Evolutionary conservation across 805 yeast species (phyloP).

Genomic region (Candida ipomoeae): DNA sequence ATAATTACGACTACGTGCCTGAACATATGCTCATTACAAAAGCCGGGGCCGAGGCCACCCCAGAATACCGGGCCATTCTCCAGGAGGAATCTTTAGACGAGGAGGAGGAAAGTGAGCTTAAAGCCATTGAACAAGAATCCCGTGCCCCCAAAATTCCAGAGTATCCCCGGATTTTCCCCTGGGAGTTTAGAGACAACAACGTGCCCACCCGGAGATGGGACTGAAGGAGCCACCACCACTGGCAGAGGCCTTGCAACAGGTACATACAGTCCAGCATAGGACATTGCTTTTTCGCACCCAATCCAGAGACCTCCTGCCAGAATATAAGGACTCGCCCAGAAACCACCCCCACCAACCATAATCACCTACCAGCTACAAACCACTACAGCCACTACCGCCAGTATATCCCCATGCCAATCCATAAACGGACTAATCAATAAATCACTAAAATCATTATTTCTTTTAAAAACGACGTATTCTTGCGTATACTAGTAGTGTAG

Average conservation of each 20-base stretch:
- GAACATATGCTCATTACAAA: slow-evolving; percentile 19
- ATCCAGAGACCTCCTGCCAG: background rate
- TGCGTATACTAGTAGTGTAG: no score
- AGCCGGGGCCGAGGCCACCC: slow-evolving; percentile 1
- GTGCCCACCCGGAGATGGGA: slow-evolving; percentile 28
- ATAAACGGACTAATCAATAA: no score
- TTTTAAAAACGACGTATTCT: no score
- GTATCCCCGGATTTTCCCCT: slow-evolving; percentile 31
- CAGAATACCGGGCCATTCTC: slow-evolving; percentile 1
- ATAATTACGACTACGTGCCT: slow-evolving; percentile 26
- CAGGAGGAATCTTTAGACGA: slow-evolving; percentile 8
- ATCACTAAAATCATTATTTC: background rate
- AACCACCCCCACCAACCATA: no score
- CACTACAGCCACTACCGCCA: background rate
- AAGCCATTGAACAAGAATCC: background rate
- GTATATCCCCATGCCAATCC: no score
- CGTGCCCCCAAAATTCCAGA: background rate
- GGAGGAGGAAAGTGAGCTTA: slow-evolving; percentile 1
- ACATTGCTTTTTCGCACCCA: slow-evolving; percentile 5
- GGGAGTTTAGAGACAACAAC: slow-evolving; percentile 27
- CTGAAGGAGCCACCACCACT: background rate
- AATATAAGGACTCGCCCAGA: background rate
- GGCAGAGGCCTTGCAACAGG: background rate
- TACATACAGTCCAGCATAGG: background rate
- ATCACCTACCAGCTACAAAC: background rate